These are phyloP conservation scores for Tuber borchii DNA, from an alignment of 495 filamentous ascomycete species.

Conservation along the genomic window DNA sequence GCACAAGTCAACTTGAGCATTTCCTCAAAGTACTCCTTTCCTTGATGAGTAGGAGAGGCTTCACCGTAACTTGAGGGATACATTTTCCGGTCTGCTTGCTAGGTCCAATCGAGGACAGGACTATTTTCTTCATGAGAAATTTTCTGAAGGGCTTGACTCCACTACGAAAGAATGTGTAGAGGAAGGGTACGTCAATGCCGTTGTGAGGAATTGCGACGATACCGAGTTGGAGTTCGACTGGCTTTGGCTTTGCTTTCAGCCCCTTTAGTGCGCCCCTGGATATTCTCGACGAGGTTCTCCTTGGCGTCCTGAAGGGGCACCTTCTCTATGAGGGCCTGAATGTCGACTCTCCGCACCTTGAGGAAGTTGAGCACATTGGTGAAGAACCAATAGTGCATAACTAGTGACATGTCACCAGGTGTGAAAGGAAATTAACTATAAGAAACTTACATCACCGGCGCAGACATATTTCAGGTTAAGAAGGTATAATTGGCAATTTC, in stretches of 20 bases:
- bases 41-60: slow-evolving; percentile 50
- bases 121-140: too few species aligned
- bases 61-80: too few species aligned
- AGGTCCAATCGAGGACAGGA: too few species aligned
- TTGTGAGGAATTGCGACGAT: slow-evolving; percentile 94
- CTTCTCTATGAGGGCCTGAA: slow-evolving; percentile 72
- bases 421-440: slow-evolving; percentile 40
- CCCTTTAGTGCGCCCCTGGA: slow-evolving; percentile 74
- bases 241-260: slow-evolving; percentile 78
- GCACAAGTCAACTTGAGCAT: slow-evolving; percentile 86
- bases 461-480: slow-evolving; percentile 75
- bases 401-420: slow-evolving; percentile 40
- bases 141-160: too few species aligned
- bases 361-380: slow-evolving; percentile 50
- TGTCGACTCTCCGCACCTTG: slow-evolving; percentile 92
- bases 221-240: slow-evolving; percentile 80
- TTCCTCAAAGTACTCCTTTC: too few species aligned
- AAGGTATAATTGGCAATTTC: too few species aligned
- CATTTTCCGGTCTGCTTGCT: too few species aligned
- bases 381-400: slow-evolving; percentile 68
- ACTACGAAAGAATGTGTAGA: slow-evolving; percentile 62
- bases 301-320: slow-evolving; percentile 70
- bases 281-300: slow-evolving; percentile 71
- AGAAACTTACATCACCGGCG: slow-evolving; percentile 63
- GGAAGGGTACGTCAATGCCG: slow-evolving; percentile 95